These are phyloP conservation scores for Metschnikowia corniflorae DNA, from an alignment of 805 yeast species.

Conservation along the genomic window DNA sequence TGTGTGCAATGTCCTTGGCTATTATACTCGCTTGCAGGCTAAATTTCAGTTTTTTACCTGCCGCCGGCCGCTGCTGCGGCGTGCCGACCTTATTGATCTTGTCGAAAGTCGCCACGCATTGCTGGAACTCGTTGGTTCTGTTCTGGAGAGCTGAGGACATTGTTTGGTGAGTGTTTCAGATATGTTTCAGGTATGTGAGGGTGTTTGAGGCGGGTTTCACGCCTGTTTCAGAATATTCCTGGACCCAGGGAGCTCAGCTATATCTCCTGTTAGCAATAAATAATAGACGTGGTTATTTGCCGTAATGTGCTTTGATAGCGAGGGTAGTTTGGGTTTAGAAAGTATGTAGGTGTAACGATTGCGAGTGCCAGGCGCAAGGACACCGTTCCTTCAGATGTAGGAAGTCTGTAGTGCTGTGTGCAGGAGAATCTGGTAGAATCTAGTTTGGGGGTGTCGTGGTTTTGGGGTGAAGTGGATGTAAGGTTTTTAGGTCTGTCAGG, in stretches of 20 bases:
- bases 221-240: constrained; percentile 5
- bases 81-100: constrained; percentile 46
- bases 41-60: constrained; percentile 34
- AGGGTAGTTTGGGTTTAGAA: too few species aligned
- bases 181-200: not conserved
- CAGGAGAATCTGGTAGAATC: too few species aligned
- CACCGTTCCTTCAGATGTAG: too few species aligned
- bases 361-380: too few species aligned
- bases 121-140: constrained; percentile 89
- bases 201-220: constrained; percentile 3
- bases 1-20: constrained; percentile 84
- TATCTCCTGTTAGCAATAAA: too few species aligned
- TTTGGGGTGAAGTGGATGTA: too few species aligned
- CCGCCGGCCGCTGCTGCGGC: constrained; percentile 23
- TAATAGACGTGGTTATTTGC: not conserved
- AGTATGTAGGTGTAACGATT: too few species aligned
- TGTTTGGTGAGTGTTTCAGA: not conserved
- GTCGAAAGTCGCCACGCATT: constrained; percentile 77
- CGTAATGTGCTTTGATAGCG: not conserved
- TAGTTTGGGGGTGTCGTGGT: too few species aligned
- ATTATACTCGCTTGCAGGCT: constrained; percentile 70
- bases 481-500: too few species aligned
- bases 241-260: too few species aligned
- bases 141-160: constrained; percentile 51
- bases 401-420: too few species aligned